Evolutionary conservation across 805 yeast genomes (phyloP).

Genomic region (Saturnispora halmiae): DNA sequence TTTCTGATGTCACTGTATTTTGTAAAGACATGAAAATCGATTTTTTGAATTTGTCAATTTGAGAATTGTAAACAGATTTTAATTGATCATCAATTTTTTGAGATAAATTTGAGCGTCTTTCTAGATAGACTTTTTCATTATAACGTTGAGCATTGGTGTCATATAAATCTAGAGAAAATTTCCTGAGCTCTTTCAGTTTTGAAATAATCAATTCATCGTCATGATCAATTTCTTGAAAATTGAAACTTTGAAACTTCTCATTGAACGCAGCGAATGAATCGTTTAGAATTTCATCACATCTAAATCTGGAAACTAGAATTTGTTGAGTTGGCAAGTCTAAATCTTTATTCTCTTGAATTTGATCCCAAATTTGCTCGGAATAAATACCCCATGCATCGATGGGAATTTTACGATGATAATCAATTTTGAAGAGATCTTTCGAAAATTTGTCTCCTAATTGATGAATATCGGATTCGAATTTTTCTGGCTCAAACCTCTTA

Average conservation of each 20-base stretch:
- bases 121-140: constrained; percentile 52
- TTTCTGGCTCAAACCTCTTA: constrained; percentile 69
- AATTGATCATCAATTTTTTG: constrained; percentile 41
- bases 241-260: constrained; percentile 23
- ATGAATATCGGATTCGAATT: constrained; percentile 53
- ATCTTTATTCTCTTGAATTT: constrained; percentile 86
- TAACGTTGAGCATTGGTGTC: constrained; percentile 75
- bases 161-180: constrained; percentile 41
- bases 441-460: constrained; percentile 56
- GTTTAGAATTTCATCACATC: constrained; percentile 81
- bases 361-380: constrained; percentile 88
- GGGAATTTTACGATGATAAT: constrained; percentile 80
- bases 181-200: constrained; percentile 35
- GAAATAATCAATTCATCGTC: constrained; percentile 32
- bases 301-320: constrained; percentile 83
- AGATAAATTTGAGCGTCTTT: constrained; percentile 44
- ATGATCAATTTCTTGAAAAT: constrained; percentile 23
- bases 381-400: constrained; percentile 94
- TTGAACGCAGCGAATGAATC: constrained; percentile 41
- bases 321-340: constrained; percentile 96
- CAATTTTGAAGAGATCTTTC: constrained; percentile 45
- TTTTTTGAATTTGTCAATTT: constrained; percentile 32
- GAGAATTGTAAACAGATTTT: constrained; percentile 34
- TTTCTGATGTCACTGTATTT: constrained; percentile 18
- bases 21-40: constrained; percentile 27